These are phyloP conservation scores for Trametes meyenii DNA, from an alignment of 768 basidiomycete species.

Conservation along the genomic window DNA sequence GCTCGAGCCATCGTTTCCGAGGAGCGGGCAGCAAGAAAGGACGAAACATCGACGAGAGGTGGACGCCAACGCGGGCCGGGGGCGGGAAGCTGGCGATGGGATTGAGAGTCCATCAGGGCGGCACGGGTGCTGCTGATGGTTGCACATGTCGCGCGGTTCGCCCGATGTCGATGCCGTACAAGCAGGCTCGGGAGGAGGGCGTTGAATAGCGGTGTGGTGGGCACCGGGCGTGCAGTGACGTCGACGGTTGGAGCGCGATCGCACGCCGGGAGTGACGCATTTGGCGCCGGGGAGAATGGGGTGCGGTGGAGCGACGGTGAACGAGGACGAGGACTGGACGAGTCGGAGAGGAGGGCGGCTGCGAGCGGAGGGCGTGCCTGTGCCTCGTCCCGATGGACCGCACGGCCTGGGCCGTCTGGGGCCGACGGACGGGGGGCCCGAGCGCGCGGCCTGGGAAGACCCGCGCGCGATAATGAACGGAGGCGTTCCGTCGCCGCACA, in stretches of 20 bases:
- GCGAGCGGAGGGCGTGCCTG: conserved; percentile 3
- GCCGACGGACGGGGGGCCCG: background rate
- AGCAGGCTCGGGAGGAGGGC: background rate
- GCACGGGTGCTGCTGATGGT: background rate
- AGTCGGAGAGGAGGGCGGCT: background rate
- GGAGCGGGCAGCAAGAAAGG: no score
- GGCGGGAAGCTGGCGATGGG: no score
- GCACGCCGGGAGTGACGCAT: no score
- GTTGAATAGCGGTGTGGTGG: conserved; percentile 7
- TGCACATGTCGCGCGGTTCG: background rate
- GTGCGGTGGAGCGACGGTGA: no score
- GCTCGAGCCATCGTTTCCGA: no score
- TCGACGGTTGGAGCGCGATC: background rate
- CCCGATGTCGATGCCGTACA: background rate
- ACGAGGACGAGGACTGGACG: background rate
- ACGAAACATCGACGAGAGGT: background rate
- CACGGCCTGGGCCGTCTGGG: background rate
- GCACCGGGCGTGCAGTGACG: background rate
- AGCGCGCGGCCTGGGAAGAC: background rate
- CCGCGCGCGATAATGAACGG: background rate
- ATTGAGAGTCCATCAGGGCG: background rate
- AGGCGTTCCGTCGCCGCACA: background rate
- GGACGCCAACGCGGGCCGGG: no score
- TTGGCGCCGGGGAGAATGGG: no score
- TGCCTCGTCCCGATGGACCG: conserved; percentile 11